Evolutionary conservation across 2,329 filamentous ascomycete genomes (phyloP).

Genomic region (Atkinsonella texensis): DNA sequence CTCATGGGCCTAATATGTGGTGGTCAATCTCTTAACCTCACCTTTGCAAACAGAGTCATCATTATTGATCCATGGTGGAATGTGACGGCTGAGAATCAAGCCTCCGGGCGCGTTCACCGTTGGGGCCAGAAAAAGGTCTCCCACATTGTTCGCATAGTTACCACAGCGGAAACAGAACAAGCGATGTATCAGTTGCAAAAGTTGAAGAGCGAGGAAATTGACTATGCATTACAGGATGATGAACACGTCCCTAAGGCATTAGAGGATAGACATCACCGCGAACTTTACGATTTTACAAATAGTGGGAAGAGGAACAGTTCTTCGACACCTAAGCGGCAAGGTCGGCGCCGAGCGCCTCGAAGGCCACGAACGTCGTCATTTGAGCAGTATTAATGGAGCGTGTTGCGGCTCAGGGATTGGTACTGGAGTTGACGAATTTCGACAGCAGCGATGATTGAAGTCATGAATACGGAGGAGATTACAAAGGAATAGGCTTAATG

Average conservation of each 20-base stretch:
- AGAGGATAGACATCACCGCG: background rate
- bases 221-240: conserved; percentile 20
- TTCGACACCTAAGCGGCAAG: background rate
- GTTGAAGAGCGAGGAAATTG: conserved; percentile 37
- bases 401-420: no score
- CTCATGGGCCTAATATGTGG: conserved; percentile 23
- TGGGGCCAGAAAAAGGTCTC: conserved; percentile 52
- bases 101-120: conserved; percentile 46
- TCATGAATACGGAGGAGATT: no score
- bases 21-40: conserved; percentile 28
- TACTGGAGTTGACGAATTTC: no score
- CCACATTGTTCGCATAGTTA: conserved; percentile 43
- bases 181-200: conserved; percentile 43
- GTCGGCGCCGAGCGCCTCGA: background rate
- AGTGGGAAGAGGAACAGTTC: background rate
- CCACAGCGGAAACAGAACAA: conserved; percentile 45
- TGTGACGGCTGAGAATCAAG: conserved; percentile 47
- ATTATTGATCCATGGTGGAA: conserved; percentile 53
- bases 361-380: background rate
- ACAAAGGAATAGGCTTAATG: no score
- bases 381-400: background rate
- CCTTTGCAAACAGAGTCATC: conserved; percentile 38
- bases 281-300: background rate
- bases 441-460: no score
- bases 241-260: conserved; percentile 5